These are phyloP conservation scores for Sanghuangporus baumii DNA, from an alignment of 1,284 basidiomycete species.

Conservation along the genomic window DNA sequence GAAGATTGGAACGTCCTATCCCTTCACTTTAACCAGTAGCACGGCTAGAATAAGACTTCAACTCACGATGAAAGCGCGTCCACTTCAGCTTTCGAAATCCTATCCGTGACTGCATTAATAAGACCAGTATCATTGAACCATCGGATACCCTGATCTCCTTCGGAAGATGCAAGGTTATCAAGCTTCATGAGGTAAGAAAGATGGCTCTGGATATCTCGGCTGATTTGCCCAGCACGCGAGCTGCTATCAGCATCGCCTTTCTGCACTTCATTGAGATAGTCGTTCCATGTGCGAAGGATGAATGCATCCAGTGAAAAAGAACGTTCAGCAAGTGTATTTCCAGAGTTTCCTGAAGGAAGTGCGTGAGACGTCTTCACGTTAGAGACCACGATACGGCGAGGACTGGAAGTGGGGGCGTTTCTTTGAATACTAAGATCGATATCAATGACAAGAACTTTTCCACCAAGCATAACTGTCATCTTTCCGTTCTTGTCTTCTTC, in stretches of 20 bases:
- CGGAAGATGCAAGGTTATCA: slow-evolving; percentile 53
- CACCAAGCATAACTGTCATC: slow-evolving; percentile 59
- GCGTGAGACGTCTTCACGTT: slow-evolving; percentile 71
- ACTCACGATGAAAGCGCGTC: slow-evolving; percentile 47
- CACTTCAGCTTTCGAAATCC: slow-evolving; percentile 49
- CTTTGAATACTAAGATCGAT: slow-evolving; percentile 52
- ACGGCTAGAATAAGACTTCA: not conserved
- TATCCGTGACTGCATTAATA: slow-evolving; percentile 43
- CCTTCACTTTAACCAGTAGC: not conserved
- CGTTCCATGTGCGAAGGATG: slow-evolving; percentile 46
- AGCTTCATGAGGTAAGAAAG: slow-evolving; percentile 67
- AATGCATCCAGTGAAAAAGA: slow-evolving; percentile 60
- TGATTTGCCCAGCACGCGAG: slow-evolving; percentile 42
- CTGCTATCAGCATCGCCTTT: slow-evolving; percentile 47
- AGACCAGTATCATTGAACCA: slow-evolving; percentile 68
- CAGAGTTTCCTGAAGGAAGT: slow-evolving; percentile 38
- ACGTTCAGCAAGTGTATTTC: slow-evolving; percentile 34
- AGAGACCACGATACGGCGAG: slow-evolving; percentile 34
- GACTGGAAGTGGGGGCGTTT: slow-evolving; percentile 29
- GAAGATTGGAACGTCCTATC: slow-evolving; percentile 8
- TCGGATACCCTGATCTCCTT: slow-evolving; percentile 57
- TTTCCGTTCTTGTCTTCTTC: slow-evolving; percentile 41
- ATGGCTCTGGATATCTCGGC: slow-evolving; percentile 44
- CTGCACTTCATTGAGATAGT: slow-evolving; percentile 57
- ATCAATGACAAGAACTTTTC: slow-evolving; percentile 73